These are phyloP conservation scores for Thielaviopsis ethacetica DNA, from an alignment of 2,329 filamentous ascomycete genomes.

Conservation along the genomic window DNA sequence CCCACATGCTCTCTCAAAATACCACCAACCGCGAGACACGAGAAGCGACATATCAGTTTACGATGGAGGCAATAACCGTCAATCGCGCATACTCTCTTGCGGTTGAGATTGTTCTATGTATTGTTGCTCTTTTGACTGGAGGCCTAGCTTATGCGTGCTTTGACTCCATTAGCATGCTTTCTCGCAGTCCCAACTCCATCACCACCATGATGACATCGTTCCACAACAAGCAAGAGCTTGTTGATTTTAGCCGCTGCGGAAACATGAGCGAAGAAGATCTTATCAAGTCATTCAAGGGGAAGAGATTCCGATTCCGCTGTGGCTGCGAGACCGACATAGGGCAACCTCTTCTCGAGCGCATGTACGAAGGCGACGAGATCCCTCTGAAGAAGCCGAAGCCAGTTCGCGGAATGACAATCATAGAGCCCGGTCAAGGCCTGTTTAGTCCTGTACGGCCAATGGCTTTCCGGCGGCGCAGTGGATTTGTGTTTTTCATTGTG, in stretches of 20 bases:
- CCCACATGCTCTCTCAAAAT: not conserved
- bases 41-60: slow-evolving; percentile 3
- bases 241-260: slow-evolving; percentile 6
- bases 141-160: slow-evolving; percentile 13
- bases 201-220: slow-evolving; percentile 14
- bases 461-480: slow-evolving; percentile 13
- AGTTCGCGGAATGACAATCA: not conserved
- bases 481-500: slow-evolving; percentile 11
- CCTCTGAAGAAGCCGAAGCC: not conserved
- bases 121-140: slow-evolving; percentile 14
- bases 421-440: not conserved
- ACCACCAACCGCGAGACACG: not conserved
- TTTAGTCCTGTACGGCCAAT: slow-evolving; percentile 15
- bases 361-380: not conserved
- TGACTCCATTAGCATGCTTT: slow-evolving; percentile 10
- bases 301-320: slow-evolving; percentile 13
- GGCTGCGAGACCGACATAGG: slow-evolving; percentile 2
- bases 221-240: slow-evolving; percentile 10
- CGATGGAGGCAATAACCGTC: slow-evolving; percentile 18
- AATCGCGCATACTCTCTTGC: slow-evolving; percentile 18
- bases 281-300: not conserved
- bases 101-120: slow-evolving; percentile 17
- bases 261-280: not conserved
- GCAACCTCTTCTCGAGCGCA: not conserved
- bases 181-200: slow-evolving; percentile 17